Conservation (phyloP, 306 rosid genomes). For the Prunus mira region DNA sequence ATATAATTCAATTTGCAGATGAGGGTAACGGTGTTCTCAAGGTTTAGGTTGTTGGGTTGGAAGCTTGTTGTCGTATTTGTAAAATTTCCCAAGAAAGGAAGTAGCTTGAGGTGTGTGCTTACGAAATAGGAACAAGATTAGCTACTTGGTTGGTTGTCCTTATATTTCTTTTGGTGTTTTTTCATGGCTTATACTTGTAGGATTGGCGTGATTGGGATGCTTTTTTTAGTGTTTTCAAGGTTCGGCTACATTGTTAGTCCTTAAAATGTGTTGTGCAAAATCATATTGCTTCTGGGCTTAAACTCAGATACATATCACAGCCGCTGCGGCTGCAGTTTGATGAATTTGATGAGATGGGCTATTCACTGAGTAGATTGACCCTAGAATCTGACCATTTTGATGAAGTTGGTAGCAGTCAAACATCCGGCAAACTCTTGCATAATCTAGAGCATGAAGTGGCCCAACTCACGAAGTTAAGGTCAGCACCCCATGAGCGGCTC, state of each 20-base stretch:
- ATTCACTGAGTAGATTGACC: slow-evolving; percentile 73
- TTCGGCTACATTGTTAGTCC: slow-evolving; percentile 29
- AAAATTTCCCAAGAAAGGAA: background rate
- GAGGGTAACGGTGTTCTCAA: background rate
- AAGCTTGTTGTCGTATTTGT: background rate
- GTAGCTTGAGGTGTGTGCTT: background rate
- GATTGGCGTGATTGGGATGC: slow-evolving; percentile 20
- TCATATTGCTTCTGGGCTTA: slow-evolving; percentile 23
- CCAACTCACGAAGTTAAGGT: slow-evolving; percentile 69
- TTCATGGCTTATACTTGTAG: slow-evolving; percentile 9
- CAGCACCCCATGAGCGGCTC: slow-evolving; percentile 55
- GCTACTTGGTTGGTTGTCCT: background rate
- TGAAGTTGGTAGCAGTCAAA: slow-evolving; percentile 39
- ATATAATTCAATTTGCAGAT: background rate
- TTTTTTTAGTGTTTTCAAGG: slow-evolving; percentile 28
- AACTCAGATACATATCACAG: slow-evolving; percentile 43
- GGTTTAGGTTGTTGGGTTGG: background rate
- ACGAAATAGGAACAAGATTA: background rate
- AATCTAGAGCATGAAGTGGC: slow-evolving; percentile 72
- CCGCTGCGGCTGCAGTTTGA: slow-evolving; percentile 30
- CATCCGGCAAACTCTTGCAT: slow-evolving; percentile 24
- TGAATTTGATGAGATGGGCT: slow-evolving; percentile 69
- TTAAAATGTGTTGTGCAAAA: slow-evolving; percentile 16
- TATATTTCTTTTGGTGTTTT: background rate
- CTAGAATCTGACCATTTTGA: slow-evolving; percentile 49